These are phyloP conservation scores for Hysterangium stoloniferum DNA, from an alignment of 768 basidiomycete genomes.

Conservation along the genomic window DNA sequence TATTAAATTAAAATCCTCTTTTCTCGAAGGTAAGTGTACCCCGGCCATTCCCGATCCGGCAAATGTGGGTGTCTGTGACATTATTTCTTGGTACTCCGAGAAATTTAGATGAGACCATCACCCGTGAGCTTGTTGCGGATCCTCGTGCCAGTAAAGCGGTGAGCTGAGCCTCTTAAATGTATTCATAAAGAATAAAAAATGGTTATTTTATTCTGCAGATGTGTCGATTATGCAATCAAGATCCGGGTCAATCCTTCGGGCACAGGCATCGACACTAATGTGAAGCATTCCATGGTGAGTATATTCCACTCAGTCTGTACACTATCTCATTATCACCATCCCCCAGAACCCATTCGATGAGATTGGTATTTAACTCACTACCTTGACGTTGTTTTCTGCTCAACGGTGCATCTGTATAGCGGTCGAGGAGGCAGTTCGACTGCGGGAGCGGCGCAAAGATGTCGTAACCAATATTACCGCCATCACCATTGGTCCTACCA, in stretches of 20 bases:
- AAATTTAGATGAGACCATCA: constrained; percentile 86
- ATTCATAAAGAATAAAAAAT: background rate
- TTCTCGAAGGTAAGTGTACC: too few relatives aligned
- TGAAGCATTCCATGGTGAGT: constrained; percentile 97
- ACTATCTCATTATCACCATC: constrained; percentile 1
- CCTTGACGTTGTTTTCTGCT: background rate
- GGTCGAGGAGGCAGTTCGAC: constrained; percentile 92
- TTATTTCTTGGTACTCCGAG: too few relatives aligned
- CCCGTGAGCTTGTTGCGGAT: constrained; percentile 71
- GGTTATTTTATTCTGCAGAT: constrained; percentile 35
- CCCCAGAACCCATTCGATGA: constrained; percentile 95
- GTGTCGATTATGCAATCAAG: constrained; percentile 97
- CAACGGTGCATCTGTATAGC: constrained; percentile 38
- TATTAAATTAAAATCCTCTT: too few relatives aligned
- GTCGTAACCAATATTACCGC: constrained; percentile 81
- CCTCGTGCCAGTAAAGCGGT: constrained; percentile 92
- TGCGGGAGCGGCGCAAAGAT: constrained; percentile 79
- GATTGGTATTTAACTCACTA: constrained; percentile 58
- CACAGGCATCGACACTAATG: constrained; percentile 92
- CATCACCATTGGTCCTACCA: constrained; percentile 90
- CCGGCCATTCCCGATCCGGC: too few relatives aligned
- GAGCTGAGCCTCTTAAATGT: constrained; percentile 11
- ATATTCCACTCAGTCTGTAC: background rate
- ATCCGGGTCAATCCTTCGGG: constrained; percentile 94
- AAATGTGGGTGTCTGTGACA: too few relatives aligned